Evolutionary conservation across 2,329 filamentous ascomycete genomes (phyloP).

Genomic region (Alternaria atra): DNA sequence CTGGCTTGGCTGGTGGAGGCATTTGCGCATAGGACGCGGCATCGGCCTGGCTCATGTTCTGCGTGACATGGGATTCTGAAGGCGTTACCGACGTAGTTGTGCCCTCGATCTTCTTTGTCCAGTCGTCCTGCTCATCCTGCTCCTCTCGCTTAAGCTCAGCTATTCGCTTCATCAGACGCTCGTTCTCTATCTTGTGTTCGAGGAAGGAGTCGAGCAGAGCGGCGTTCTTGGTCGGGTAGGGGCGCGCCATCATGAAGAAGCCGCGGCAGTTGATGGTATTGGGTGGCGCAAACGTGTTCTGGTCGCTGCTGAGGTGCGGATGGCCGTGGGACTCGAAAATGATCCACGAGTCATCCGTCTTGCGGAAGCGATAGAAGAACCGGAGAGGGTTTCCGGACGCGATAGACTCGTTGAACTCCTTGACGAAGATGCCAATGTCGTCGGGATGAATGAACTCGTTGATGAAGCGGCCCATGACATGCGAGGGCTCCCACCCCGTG

Average conservation of each 20-base stretch:
- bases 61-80: conserved; percentile 52
- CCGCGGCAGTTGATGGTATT: conserved; percentile 75
- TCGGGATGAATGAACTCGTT: conserved; percentile 86
- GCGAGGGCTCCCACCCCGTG: conserved; percentile 76
- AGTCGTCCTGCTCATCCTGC: conserved; percentile 77
- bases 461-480: conserved; percentile 78
- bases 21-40: conserved; percentile 62
- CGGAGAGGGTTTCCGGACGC: conserved; percentile 80
- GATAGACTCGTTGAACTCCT: conserved; percentile 90
- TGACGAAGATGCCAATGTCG: conserved; percentile 81
- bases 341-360: conserved; percentile 74
- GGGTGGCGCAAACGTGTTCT: conserved; percentile 69
- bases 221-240: conserved; percentile 89
- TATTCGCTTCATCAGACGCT: conserved; percentile 83
- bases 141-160: conserved; percentile 87
- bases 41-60: conserved; percentile 47
- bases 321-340: conserved; percentile 95
- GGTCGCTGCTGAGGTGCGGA: conserved; percentile 80
- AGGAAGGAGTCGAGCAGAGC: conserved; percentile 88
- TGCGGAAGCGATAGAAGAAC: conserved; percentile 85
- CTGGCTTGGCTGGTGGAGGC: conserved; percentile 72
- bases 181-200: conserved; percentile 97
- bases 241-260: conserved; percentile 91
- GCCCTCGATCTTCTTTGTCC: conserved; percentile 65
- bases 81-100: conserved; percentile 50